phyloP scores from a whole-genome alignment of 163 green algal species.

The Scenedesmus sp. region DNA sequence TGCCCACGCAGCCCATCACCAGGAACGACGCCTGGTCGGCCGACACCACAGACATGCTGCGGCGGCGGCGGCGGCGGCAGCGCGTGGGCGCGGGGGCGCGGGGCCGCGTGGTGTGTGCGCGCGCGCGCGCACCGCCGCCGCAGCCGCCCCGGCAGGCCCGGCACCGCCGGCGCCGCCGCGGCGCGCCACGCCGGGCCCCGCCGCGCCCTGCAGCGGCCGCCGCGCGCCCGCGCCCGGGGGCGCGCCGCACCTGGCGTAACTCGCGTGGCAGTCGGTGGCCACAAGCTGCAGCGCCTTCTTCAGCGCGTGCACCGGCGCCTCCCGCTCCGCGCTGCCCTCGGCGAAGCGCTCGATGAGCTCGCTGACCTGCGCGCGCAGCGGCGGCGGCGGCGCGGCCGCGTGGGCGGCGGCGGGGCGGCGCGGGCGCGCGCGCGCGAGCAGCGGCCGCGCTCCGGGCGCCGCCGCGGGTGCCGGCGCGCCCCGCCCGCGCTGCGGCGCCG shows the following conservation, averaged over 20 bases:
- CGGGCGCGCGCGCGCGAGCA: too few species aligned
- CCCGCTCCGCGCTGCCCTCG: slow-evolving; percentile 55
- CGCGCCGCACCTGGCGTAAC: slow-evolving; percentile 52
- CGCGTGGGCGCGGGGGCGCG: neutral
- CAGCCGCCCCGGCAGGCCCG: too few species aligned
- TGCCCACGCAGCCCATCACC: slow-evolving; percentile 51
- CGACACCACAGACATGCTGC: slow-evolving; percentile 42
- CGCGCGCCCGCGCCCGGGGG: too few species aligned
- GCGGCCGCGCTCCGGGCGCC: too few species aligned
- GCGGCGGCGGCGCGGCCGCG: neutral
- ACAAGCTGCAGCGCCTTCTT: slow-evolving; percentile 57
- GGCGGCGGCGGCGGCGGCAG: neutral
- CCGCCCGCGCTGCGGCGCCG: neutral
- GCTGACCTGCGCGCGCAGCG: slow-evolving; percentile 55
- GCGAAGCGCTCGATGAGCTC: slow-evolving; percentile 64
- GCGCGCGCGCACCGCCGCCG: too few species aligned
- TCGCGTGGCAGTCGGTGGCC: slow-evolving; percentile 53
- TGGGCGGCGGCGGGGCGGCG: neutral
- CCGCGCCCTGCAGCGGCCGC: neutral
- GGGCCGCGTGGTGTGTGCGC: neutral
- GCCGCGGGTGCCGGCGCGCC: neutral
- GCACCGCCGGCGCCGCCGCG: neutral
- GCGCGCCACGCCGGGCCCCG: neutral
- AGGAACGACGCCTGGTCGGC: slow-evolving; percentile 23
- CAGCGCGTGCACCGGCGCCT: slow-evolving; percentile 58